These are phyloP conservation scores for Megacollybia marginata DNA, from an alignment of 768 basidiomycete genomes.

Conservation along the genomic window DNA sequence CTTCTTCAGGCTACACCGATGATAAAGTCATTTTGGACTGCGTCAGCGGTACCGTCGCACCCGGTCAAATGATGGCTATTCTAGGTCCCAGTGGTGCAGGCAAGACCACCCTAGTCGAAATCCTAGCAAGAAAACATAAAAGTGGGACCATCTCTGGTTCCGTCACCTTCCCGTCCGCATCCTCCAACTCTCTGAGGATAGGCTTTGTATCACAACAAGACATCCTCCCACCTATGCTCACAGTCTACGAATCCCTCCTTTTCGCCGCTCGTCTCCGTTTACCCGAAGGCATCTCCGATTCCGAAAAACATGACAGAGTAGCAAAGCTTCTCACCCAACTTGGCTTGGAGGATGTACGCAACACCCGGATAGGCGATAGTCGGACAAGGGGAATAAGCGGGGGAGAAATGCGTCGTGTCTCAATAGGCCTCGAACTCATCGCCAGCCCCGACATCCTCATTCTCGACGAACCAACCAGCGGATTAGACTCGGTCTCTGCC, in stretches of 20 bases:
- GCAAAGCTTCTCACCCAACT: conserved; percentile 68
- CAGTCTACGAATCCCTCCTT: conserved; percentile 72
- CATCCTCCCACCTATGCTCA: conserved; percentile 70
- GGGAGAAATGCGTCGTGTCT: conserved; percentile 86
- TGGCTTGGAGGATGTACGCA: conserved; percentile 60
- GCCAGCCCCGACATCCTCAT: conserved; percentile 80
- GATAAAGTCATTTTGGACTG: conserved; percentile 65
- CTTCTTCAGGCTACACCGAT: conserved; percentile 20
- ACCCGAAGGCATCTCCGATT: conserved; percentile 58
- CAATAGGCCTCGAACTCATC: conserved; percentile 85
- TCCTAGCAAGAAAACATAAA: conserved; percentile 81
- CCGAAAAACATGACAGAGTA: conserved; percentile 62
- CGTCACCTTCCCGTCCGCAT: conserved; percentile 45
- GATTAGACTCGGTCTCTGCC: conserved; percentile 86
- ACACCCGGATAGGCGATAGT: conserved; percentile 65
- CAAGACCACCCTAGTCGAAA: conserved; percentile 87
- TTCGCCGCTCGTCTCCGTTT: conserved; percentile 84
- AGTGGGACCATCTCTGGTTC: conserved; percentile 58
- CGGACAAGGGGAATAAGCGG: conserved; percentile 82
- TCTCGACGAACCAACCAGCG: conserved; percentile 79
- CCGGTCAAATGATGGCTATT: conserved; percentile 87
- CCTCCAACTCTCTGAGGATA: conserved; percentile 33
- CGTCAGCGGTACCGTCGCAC: conserved; percentile 60
- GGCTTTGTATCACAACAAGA: conserved; percentile 89
- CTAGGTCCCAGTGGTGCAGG: conserved; percentile 90